Evolutionary conservation across 805 yeast genomes (phyloP).

Genomic region (Scheffersomyces coipomensis): DNA sequence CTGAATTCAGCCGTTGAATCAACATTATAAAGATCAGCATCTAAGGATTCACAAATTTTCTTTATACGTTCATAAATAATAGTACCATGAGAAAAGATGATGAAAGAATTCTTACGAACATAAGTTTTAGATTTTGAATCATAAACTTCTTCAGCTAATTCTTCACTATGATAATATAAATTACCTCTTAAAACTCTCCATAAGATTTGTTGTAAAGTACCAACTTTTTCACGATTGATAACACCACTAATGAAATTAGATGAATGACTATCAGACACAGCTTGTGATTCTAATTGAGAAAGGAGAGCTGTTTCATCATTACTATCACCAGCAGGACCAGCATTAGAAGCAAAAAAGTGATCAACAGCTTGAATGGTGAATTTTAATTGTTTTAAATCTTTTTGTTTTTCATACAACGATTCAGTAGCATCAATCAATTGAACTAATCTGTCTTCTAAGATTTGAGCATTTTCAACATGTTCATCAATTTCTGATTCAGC

Average conservation of each 20-base stretch:
- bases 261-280: conserved; percentile 17
- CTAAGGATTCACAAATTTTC: conserved; percentile 86
- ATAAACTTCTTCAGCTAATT: conserved; percentile 65
- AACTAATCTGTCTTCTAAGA: conserved; percentile 70
- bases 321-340: conserved; percentile 19
- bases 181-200: conserved; percentile 96
- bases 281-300: conserved; percentile 38
- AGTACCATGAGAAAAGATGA: conserved; percentile 90
- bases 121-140: conserved; percentile 57
- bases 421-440: conserved; percentile 72
- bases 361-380: conserved; percentile 41
- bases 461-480: conserved; percentile 56
- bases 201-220: conserved; percentile 72
- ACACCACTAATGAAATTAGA: conserved; percentile 72
- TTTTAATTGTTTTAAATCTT: conserved; percentile 68
- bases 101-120: conserved; percentile 76
- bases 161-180: conserved; percentile 71
- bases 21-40: conserved; percentile 71
- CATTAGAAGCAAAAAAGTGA: conserved; percentile 31
- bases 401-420: conserved; percentile 59
- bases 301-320: conserved; percentile 38
- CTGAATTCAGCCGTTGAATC: conserved; percentile 36
- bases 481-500: conserved; percentile 70
- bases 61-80: conserved; percentile 68
- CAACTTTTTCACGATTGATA: conserved; percentile 67